Percentiles rank a stretch among this genome's conserved stretches.
phyloP scores from a whole-genome alignment of 768 basidiomycete genomes.

The Leccinellum rugosiceps region DNA sequence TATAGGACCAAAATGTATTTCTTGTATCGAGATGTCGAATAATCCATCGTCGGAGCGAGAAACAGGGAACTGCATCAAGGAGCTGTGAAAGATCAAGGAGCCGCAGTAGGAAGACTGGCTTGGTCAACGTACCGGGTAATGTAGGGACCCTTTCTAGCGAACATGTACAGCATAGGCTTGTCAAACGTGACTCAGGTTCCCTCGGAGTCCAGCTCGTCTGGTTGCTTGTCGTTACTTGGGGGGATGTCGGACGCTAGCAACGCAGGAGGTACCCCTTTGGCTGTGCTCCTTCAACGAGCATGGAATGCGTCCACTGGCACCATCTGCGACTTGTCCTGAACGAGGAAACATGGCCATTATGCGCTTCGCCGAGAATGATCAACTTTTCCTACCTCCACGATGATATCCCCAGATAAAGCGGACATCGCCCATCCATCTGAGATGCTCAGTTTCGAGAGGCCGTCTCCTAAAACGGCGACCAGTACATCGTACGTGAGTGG shows the following conservation, averaged over 20 bases:
- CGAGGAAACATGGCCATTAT: background rate
- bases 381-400: constrained; percentile 50
- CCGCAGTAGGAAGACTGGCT: background rate
- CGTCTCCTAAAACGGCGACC: constrained; percentile 78
- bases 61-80: constrained; percentile 81
- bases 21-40: constrained; percentile 69
- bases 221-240: constrained; percentile 9
- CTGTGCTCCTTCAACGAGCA: constrained; percentile 32
- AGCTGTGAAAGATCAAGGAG: constrained; percentile 37
- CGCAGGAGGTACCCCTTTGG: constrained; percentile 8
- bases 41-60: constrained; percentile 75
- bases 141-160: constrained; percentile 78
- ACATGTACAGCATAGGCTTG: constrained; percentile 65
- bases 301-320: constrained; percentile 38
- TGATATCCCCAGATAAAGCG: constrained; percentile 75
- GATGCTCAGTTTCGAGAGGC: constrained; percentile 77
- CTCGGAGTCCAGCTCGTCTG: constrained; percentile 33
- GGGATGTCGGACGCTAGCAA: constrained; percentile 11
- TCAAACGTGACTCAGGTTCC: constrained; percentile 71
- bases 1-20: constrained; percentile 29
- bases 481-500: constrained; percentile 66
- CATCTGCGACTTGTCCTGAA: constrained; percentile 75
- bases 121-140: constrained; percentile 49
- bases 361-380: background rate
- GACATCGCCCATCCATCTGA: constrained; percentile 83